Evolutionary conservation across 805 yeast species (phyloP).

Genomic region (Diddensiella caesifluorescens): DNA sequence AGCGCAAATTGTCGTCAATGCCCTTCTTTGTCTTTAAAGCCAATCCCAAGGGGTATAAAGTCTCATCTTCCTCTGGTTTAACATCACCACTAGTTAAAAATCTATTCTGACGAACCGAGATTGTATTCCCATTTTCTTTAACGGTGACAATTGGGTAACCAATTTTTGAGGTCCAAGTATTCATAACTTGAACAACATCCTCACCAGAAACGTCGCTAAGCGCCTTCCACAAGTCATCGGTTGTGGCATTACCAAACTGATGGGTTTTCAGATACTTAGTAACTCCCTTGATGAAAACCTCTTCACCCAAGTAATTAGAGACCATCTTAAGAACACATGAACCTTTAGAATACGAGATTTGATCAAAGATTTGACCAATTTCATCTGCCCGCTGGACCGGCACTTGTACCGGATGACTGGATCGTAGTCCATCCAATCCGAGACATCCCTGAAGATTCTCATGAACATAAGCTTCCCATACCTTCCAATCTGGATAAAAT

Average conservation of each 20-base stretch:
- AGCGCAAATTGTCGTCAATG: conserved; percentile 52
- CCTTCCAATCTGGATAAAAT: conserved; percentile 77
- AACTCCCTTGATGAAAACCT: conserved; percentile 66
- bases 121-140: conserved; percentile 31
- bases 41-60: conserved; percentile 52
- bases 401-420: conserved; percentile 78
- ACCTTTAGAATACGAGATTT: conserved; percentile 76
- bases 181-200: conserved; percentile 56
- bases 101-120: conserved; percentile 48
- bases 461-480: conserved; percentile 70
- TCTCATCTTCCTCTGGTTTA: conserved; percentile 49
- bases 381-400: conserved; percentile 74
- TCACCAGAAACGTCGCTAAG: conserved; percentile 57
- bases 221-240: conserved; percentile 68
- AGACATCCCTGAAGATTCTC: conserved; percentile 73
- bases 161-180: conserved; percentile 63
- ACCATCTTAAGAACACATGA: conserved; percentile 75
- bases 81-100: conserved; percentile 62
- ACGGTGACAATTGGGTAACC: conserved; percentile 71
- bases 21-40: conserved; percentile 51
- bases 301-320: conserved; percentile 63
- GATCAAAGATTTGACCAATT: conserved; percentile 76
- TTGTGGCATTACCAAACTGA: conserved; percentile 64
- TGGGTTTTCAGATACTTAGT: conserved; percentile 59
- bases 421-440: conserved; percentile 61